Percentiles rank a stretch among this genome's conserved stretches.
These are phyloP conservation scores for Poa annua DNA, from an alignment of 176 grass and related monocot species.

Conservation along the genomic window DNA sequence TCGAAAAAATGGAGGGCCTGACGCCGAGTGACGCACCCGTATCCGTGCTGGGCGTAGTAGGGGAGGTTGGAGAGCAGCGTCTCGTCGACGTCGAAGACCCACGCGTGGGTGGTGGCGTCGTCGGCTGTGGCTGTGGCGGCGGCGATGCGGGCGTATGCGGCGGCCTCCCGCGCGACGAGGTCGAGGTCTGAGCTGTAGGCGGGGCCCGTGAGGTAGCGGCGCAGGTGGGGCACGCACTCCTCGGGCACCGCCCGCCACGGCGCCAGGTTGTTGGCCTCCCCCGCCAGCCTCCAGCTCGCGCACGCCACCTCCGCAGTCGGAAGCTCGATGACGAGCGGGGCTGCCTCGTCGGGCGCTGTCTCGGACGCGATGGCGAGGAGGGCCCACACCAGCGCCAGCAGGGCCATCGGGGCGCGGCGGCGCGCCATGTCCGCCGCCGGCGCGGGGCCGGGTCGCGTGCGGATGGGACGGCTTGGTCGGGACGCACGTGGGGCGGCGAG, in stretches of 20 bases:
- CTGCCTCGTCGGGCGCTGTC: neutral
- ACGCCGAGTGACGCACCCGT: constrained; percentile 35
- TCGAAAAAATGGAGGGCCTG: neutral
- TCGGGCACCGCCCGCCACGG: constrained; percentile 40
- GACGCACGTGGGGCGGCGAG: neutral
- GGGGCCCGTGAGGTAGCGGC: constrained; percentile 59
- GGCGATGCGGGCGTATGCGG: constrained; percentile 50
- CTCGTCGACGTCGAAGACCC: constrained; percentile 92
- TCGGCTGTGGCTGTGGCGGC: neutral
- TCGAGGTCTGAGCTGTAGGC: constrained; percentile 68
- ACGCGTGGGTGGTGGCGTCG: constrained; percentile 44
- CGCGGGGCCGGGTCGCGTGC: neutral
- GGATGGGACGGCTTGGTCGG: constrained; percentile 1
- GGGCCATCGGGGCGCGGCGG: neutral
- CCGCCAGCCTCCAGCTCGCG: constrained; percentile 65
- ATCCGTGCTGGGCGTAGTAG: constrained; percentile 69
- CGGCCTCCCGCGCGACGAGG: constrained; percentile 58
- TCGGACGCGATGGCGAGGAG: neutral
- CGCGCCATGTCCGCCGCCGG: neutral
- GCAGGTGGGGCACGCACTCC: constrained; percentile 57
- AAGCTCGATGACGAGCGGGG: constrained; percentile 47
- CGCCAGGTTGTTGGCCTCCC: constrained; percentile 72
- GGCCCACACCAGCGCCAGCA: too few species aligned
- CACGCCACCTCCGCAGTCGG: constrained; percentile 48
- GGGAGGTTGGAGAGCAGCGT: constrained; percentile 82